Conservation (phyloP, 345 rosid genomes). For the Stellera chamaejasme region DNA sequence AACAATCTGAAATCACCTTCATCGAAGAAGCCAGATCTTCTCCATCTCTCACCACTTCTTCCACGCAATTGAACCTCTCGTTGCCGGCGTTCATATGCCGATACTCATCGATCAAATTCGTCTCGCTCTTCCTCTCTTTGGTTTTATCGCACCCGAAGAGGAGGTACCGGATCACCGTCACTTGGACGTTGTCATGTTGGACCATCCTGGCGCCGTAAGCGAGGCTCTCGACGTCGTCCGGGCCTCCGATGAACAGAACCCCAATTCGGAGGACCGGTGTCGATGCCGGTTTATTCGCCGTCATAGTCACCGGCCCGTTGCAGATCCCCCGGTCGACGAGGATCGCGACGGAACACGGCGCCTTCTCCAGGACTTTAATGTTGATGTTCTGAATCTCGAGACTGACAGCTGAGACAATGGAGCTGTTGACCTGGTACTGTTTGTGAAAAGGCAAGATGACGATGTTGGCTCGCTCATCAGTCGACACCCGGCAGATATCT, state of each 20-base stretch:
- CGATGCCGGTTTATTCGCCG: not conserved
- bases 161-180: constrained; percentile 29
- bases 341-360: constrained; percentile 42
- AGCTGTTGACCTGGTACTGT: constrained; percentile 28
- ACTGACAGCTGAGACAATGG: constrained; percentile 9
- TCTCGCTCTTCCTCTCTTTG: constrained; percentile 24
- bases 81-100: constrained; percentile 20
- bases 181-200: constrained; percentile 14
- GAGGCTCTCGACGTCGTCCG: constrained; percentile 31
- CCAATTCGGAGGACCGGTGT: constrained; percentile 16
- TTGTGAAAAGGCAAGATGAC: constrained; percentile 38
- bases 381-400: constrained; percentile 18
- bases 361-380: constrained; percentile 26
- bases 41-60: constrained; percentile 28
- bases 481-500: constrained; percentile 31
- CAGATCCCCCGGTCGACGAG: constrained; percentile 24
- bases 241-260: constrained; percentile 32
- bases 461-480: constrained; percentile 18
- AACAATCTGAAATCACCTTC: not conserved
- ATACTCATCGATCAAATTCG: constrained; percentile 18
- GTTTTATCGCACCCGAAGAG: constrained; percentile 27
- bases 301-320: constrained; percentile 1
- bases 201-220: constrained; percentile 30
- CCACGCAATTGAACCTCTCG: constrained; percentile 21
- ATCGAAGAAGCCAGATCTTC: constrained; percentile 14